Evolutionary conservation across 495 filamentous ascomycete genomes (phyloP), one percentile per base, ranked within the genome.

Genomic region (Bombardia bombarda): DNA sequence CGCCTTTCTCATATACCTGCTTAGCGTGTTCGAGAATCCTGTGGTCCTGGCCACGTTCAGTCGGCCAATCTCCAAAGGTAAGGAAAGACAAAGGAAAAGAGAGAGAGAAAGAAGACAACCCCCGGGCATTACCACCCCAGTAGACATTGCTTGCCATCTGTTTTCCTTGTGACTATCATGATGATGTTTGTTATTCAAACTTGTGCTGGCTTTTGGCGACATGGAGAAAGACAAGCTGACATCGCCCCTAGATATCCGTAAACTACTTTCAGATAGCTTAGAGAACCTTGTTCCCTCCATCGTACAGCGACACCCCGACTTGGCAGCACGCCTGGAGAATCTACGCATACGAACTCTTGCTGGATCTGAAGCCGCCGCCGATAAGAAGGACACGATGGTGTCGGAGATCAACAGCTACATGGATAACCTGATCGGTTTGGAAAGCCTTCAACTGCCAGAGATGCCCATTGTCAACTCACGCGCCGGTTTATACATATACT

Each of bases 401-500:
- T 60, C 66, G 20, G 69, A 67, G 8, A 71, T 77, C 34, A 65
- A 68, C 47, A 68, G 67, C 24, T 72, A 76, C 38, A 66, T 77
- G 56, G 70, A 74, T 36, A 68, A 69, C 31, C 64, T 77, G 34
- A 66, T 77, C 46, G 67, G 59, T n/a, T 44, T 75, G 25, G 72
- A 72, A 56, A 81, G 54, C 52, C 68, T 63, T 56, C 74, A 54
- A 56, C 58, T 92, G 2, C 68, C 80, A 20, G 83, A 89, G 50
- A 62, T 83, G 4, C 82, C 84, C 1, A 65, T 72, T 5, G 65
- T 84, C 9, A 84, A 87, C 58, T 83, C 88, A n/a, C 76, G 90
- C 67, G 90, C 88, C 38, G 87, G 87, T 34, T 68, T 97, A 49
- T 97, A 90, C 61, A 72, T 96, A n/a, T 96, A 90, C 58, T 68